Evolutionary conservation across 1,139 yeast genomes (phyloP).

Genomic region (Pichia sp.): DNA sequence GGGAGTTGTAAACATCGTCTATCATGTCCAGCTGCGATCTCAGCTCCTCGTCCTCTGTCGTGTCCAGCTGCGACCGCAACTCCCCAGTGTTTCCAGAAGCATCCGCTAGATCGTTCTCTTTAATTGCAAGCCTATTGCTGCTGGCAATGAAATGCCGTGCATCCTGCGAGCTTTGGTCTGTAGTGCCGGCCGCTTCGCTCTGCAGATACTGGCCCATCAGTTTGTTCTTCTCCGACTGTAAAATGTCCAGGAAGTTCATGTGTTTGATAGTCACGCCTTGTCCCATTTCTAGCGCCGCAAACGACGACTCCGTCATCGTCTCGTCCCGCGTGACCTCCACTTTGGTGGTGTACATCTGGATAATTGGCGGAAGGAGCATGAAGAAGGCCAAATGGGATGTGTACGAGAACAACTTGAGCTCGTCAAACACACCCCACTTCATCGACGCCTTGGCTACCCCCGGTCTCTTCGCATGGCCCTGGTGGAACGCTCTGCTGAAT

Average conservation of each 20-base stretch:
- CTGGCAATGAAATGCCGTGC: background rate
- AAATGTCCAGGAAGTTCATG: constrained; percentile 11
- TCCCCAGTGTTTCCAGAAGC: too few species aligned
- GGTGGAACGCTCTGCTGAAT: constrained; percentile 7
- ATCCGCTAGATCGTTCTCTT: too few species aligned
- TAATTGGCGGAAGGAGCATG: constrained; percentile 27
- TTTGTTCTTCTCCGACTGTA: constrained; percentile 5
- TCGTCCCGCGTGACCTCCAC: constrained; percentile 30
- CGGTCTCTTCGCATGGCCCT: constrained; percentile 8
- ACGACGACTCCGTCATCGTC: constrained; percentile 20
- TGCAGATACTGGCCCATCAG: constrained; percentile 7
- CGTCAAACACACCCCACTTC: constrained; percentile 29
- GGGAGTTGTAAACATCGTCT: constrained; percentile 6
- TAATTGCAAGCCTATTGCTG: too few species aligned
- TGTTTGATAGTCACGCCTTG: constrained; percentile 7
- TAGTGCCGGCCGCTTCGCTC: background rate
- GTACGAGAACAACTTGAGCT: constrained; percentile 28
- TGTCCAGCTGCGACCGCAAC: too few species aligned
- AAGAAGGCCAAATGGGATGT: constrained; percentile 31
- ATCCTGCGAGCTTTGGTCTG: background rate
- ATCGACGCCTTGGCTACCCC: background rate
- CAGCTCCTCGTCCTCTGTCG: background rate
- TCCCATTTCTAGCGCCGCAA: background rate
- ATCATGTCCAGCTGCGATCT: constrained; percentile 5
- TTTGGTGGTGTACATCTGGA: constrained; percentile 26